Evolutionary conservation across 192 early-diverging fungal species (phyloP), one percentile per base, ranked within the genome.

Genomic region (Podila minutissima): DNA sequence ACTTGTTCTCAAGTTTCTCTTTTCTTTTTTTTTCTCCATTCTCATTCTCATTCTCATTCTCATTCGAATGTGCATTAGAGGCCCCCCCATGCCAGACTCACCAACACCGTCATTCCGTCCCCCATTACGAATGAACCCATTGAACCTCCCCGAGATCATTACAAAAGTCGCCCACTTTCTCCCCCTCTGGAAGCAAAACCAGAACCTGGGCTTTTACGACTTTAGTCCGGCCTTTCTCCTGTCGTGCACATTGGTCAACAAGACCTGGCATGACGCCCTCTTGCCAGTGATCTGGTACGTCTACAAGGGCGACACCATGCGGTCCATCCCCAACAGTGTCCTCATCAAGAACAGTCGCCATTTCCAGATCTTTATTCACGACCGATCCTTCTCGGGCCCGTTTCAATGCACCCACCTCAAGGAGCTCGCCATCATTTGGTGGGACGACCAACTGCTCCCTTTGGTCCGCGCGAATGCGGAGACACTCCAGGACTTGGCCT

Each of bases 61-160:
- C 41, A 46, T 46, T 46, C 15, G 41, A 46, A 46, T 17, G 41
- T 46, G 41, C 41, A 46, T 46, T 17, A 46, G 41, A 46, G 13
- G 15, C 2, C 6, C 53, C 9, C 24, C 5, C 53, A 55, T 55
- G 53, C 20, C 22, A 55, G 22, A 20, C 20, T 9, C 22, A 55
- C 11, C 41, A 17, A 4, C 22, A 26, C 11, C n/a, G 13, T 55
- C 53, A 55, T 55, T 55, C 22, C 53, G 1, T 55, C 24, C 59
- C 11, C 22, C 31, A 20, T 61, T 61, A 7, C 38, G 15, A 53
- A 31, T 66, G 19, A 55, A 79, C 32, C 76, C 70, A 13, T 60
- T 79, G 46, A 57, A 72, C 51, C 62, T 79, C 37, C 76, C 76
- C 5, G 76, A 79, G 55, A 79, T 79, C 70, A 67, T 79, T 48